Evolutionary conservation across 345 rosid species (phyloP).

Genomic region (Gossypium herbaceum): DNA sequence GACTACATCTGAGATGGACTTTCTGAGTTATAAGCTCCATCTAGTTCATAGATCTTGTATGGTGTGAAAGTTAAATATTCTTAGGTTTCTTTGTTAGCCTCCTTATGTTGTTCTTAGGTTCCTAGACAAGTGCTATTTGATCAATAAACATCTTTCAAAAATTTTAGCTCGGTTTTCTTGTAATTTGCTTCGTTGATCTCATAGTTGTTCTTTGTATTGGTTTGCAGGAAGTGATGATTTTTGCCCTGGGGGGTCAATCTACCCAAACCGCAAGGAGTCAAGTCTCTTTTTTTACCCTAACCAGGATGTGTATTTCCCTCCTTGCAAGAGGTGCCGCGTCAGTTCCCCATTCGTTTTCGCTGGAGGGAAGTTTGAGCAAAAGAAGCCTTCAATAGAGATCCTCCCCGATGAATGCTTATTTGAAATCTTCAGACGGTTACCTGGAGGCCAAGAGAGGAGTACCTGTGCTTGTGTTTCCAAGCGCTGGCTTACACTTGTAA

Average conservation of each 20-base stretch:
- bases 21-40: background rate
- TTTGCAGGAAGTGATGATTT: conserved; percentile 64
- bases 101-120: background rate
- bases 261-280: conserved; percentile 69
- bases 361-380: conserved; percentile 49
- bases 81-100: background rate
- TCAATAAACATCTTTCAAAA: background rate
- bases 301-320: conserved; percentile 64
- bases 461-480: conserved; percentile 80
- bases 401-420: conserved; percentile 93
- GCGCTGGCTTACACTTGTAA: conserved; percentile 78
- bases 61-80: background rate
- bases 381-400: conserved; percentile 58
- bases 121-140: background rate
- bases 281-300: conserved; percentile 58
- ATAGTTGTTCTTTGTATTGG: conserved; percentile 1
- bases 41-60: background rate
- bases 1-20: background rate
- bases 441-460: conserved; percentile 73
- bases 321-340: conserved; percentile 71
- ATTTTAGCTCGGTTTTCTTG: background rate
- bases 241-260: conserved; percentile 59
- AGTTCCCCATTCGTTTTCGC: conserved; percentile 60
- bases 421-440: conserved; percentile 75
- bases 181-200: background rate